Percentiles rank a stretch among this genome's conserved stretches.
phyloP scores from a whole-genome alignment of 208 protist genomes.

The Crithidia thermophila region DNA sequence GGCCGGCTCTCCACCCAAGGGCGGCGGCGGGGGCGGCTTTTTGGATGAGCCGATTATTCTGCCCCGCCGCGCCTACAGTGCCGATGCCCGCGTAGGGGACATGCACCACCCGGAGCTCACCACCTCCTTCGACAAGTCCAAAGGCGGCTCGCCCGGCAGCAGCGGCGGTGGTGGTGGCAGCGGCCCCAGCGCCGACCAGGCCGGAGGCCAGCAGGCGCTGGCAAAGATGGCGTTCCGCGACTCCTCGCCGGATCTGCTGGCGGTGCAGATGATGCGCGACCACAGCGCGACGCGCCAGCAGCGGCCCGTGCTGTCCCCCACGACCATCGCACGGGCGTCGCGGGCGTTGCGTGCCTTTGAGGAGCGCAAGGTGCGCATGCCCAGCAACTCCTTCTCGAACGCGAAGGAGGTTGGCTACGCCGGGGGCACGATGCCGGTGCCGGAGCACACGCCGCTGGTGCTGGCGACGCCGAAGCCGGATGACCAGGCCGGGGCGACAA shows the following conservation, averaged over 20 bases:
- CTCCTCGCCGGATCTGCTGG: constrained; percentile 51
- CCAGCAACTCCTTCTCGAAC: constrained; percentile 36
- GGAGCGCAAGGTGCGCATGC: constrained; percentile 45
- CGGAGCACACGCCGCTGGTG: constrained; percentile 42
- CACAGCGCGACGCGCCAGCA: constrained; percentile 14
- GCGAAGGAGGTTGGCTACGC: constrained; percentile 28
- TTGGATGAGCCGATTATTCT: constrained; percentile 41
- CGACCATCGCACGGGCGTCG: constrained; percentile 45
- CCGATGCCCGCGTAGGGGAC: constrained; percentile 34
- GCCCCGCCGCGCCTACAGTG: constrained; percentile 43
- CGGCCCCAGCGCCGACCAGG: no score
- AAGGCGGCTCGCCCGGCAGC: no score
- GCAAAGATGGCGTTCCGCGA: constrained; percentile 32
- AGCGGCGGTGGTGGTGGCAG: no score
- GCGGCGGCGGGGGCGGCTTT: constrained; percentile 13
- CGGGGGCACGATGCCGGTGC: constrained; percentile 26
- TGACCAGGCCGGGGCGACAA: background rate
- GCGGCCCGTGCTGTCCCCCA: constrained; percentile 40
- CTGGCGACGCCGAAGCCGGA: constrained; percentile 19
- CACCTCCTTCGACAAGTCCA: constrained; percentile 1
- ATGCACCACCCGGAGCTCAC: background rate
- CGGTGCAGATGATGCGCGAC: constrained; percentile 51
- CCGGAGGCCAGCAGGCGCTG: no score
- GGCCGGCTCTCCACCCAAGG: no score
- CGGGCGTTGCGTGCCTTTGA: constrained; percentile 46